Base-by-base conservation (phyloP, 257 asterid genomes). In the Verbena officinalis region DNA sequence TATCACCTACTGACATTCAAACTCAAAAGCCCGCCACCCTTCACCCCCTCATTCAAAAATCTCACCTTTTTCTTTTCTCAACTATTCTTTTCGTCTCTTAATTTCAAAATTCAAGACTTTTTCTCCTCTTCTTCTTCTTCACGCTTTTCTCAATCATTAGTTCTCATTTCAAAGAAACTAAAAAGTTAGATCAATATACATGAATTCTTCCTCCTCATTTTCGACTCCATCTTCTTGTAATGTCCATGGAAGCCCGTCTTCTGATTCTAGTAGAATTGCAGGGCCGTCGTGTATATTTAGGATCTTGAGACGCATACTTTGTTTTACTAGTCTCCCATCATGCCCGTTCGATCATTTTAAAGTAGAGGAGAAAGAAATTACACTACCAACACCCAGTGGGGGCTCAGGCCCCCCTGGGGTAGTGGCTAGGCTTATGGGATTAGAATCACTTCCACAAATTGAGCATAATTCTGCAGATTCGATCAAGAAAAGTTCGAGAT, bases 381-480 rank as follows among this genome's bases (percentile, higher is more conserved):
- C 50, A 3, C 48, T 6, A 2, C 27, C 9, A 0, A 13, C 17
- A 2, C 27, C 9, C 0, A 13, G 13, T 0, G 64, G 57, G 0
- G 70, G 60, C 0, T 34, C 70, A 16, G 49, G 61, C 9, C 48
- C 81, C 1, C 85, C 89, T 0, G 80, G 84, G 15, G 10, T 86
- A 0, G 89, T 88, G 70, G 95, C 96, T 7, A 69, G 84, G 72
- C 72, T 88, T 0, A 88, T 88, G 96, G 96, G 96, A 12, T 13
- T 88, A 7, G 91, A 86, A 1, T 75, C 91, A 0, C 12, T 79
- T 65, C 89, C 78, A 0, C 20, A 34, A 71, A 1, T 69, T 74
- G 17, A 81, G 82, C 76, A 73, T 75, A 1, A 67, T 75, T 65
- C 77, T 0, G 55, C 68, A 40, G 79, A 75, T 17, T 30, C 60